Base-by-base conservation (phyloP, 805 yeast species). In the Teunomyces panamensis region DNA sequence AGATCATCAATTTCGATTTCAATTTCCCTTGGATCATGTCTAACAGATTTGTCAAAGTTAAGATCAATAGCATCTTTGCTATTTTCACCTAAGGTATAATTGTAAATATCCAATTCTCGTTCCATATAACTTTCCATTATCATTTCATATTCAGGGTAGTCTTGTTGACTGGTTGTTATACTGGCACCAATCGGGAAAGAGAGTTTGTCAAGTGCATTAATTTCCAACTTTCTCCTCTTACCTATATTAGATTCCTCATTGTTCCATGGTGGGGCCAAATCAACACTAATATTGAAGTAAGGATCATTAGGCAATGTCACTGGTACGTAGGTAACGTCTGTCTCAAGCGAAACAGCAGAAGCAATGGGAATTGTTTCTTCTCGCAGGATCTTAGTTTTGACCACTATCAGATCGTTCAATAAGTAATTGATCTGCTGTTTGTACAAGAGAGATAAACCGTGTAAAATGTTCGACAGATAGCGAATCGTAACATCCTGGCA, bases 361-460 rank as follows among this genome's bases (percentile, higher is more conserved):
- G 14, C 9, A 26, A 24, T 8, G 9, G 27, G 14, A 8, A 13
- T 29, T 10, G 28, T n/a, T 13, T 10, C 27, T 5, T 37, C 30
- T 11, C 41, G 10, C 41, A 37, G 41, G 29, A 39, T 32, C 30
- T 44, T 42, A 14, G 46, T 41, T 20, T 44, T 47, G n/a, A 48
- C 24, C 3, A 44, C 37, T 1, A 53, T 50, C 2, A 66, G 44
- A 45, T 73, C 77, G 16, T 55, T 56, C n/a, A 68, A 69, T 52
- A 77, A 71, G 53, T 73, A 74, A 3, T 72, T 73, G 0, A 77
- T 71, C 56, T 83, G 78, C 26, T 76, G 74, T 48, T 69, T 77
- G 56, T 77, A 78, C 26, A 74, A 65, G 39, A 81, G 51, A 1
- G 79, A 64, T 1, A 78, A 63, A 0, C 85, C 85, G 53, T 74